phyloP scores from a whole-genome alignment of 1,284 basidiomycete genomes.

The Cutaneotrichosporon spelunceum region DNA sequence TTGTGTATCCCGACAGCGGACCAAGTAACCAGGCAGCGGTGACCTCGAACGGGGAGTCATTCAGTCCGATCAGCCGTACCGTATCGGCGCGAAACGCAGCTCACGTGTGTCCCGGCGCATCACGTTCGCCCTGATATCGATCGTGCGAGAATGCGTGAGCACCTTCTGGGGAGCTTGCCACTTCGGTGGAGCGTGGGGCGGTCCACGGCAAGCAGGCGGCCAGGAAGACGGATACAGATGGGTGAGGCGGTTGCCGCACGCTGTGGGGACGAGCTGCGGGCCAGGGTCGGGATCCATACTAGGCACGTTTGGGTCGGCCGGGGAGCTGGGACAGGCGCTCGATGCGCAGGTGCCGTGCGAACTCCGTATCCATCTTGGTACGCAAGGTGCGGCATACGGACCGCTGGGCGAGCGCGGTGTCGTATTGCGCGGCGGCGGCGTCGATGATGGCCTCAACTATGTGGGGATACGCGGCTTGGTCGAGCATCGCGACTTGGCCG shows the following conservation, averaged over 20 bases:
- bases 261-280: background rate
- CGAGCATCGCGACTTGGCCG: background rate
- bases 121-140: background rate
- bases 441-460: conserved; percentile 3
- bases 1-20: too few species aligned
- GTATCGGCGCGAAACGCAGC: background rate
- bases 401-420: background rate
- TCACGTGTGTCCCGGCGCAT: background rate
- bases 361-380: background rate
- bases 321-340: background rate
- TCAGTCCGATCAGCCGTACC: background rate
- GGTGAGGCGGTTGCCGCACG: background rate
- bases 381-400: background rate
- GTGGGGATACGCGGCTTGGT: background rate
- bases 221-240: background rate
- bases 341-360: background rate
- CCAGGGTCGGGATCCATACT: background rate
- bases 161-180: background rate
- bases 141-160: background rate
- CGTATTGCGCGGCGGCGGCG: background rate
- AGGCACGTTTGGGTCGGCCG: too few species aligned
- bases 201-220: background rate
- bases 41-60: background rate
- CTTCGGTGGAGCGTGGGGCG: background rate
- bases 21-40: background rate